Evolutionary conservation across 176 grass and related monocot species (phyloP).

Genomic region (Neostapfia colusana): DNA sequence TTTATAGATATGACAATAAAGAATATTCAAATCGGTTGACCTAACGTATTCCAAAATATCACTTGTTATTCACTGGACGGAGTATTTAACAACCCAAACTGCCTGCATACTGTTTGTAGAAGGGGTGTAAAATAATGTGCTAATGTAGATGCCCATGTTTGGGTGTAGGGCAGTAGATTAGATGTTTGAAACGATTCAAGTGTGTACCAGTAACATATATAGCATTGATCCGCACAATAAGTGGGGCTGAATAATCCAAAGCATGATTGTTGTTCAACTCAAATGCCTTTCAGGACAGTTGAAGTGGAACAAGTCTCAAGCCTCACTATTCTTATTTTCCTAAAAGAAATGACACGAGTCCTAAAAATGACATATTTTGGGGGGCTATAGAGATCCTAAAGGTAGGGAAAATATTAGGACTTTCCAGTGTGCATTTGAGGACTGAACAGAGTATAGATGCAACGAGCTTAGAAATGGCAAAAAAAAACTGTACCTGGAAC

Average conservation of each 20-base stretch:
- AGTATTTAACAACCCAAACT: neutral
- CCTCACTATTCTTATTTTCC: neutral
- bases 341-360: neutral
- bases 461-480: neutral
- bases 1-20: neutral
- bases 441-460: neutral
- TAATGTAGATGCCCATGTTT: too few relatives aligned
- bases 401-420: too few relatives aligned
- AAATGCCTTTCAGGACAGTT: neutral
- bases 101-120: neutral
- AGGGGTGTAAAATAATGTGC: too few relatives aligned
- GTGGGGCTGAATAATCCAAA: too few relatives aligned
- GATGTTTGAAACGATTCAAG: too few relatives aligned
- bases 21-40: neutral
- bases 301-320: neutral
- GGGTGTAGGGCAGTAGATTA: too few relatives aligned
- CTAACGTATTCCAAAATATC: neutral
- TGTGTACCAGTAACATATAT: too few relatives aligned
- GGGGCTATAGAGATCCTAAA: neutral
- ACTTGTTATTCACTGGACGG: neutral
- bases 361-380: slow-evolving; percentile 10
- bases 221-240: neutral
- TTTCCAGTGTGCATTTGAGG: neutral
- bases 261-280: neutral
- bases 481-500: slow-evolving; percentile 59